Percentiles rank a stretch among this genome's conserved stretches.
Evolutionary conservation across 148 eudicot genomes (phyloP).

Genomic region (Cornus suecica): DNA sequence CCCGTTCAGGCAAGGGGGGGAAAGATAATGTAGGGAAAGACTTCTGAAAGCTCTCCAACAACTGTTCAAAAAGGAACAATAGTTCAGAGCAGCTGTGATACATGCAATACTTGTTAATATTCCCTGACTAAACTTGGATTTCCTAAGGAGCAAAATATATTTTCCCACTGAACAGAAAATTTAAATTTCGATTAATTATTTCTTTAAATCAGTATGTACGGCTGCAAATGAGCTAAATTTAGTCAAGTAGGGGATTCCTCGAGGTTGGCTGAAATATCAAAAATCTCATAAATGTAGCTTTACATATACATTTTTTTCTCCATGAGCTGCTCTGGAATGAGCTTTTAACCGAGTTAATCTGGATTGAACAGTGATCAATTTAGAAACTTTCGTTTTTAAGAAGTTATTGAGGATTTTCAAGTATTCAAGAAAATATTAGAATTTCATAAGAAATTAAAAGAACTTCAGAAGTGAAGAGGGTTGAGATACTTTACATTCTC

Average conservation of each 20-base stretch:
- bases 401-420: background rate
- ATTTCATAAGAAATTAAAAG: background rate
- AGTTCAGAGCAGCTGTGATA: slow-evolving; percentile 13
- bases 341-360: too few species aligned
- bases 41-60: slow-evolving; percentile 75
- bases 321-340: background rate
- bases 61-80: slow-evolving; percentile 40
- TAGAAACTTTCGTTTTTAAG: background rate
- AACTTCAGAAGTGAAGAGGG: slow-evolving; percentile 9
- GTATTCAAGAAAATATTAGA: background rate
- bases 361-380: background rate
- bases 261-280: too few species aligned
- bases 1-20: slow-evolving; percentile 84
- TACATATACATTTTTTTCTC: too few species aligned
- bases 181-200: background rate
- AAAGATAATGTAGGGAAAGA: slow-evolving; percentile 72
- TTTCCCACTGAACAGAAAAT: background rate
- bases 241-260: too few species aligned
- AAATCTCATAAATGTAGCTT: background rate
- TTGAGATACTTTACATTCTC: slow-evolving; percentile 58
- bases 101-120: background rate
- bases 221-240: too few species aligned
- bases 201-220: background rate
- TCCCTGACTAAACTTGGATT: background rate
- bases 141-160: background rate